phyloP scores from a whole-genome alignment of 108 stramenopile genomes.

The Nannochloropsis salina region DNA sequence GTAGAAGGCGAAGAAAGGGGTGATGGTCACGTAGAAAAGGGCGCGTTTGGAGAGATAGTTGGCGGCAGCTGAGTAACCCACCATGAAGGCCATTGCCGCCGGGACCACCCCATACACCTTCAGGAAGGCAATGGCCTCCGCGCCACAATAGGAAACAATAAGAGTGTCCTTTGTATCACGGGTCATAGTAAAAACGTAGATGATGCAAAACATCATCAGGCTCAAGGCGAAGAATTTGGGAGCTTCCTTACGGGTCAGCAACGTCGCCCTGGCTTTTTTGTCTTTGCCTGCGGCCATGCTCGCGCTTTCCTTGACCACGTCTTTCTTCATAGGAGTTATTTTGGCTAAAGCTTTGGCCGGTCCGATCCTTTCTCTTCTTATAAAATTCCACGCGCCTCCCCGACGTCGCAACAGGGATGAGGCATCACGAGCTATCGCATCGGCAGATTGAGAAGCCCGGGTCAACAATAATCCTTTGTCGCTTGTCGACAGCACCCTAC shows the following conservation, averaged over 20 bases:
- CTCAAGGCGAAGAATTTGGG: conserved; percentile 80
- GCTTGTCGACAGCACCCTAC: no score
- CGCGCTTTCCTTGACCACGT: neutral
- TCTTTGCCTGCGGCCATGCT: neutral
- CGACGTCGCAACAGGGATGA: neutral
- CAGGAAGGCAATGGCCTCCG: conserved; percentile 92
- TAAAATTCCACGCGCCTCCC: neutral
- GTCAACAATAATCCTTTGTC: no score
- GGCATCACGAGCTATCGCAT: neutral
- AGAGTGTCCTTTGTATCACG: conserved; percentile 64
- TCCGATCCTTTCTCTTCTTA: neutral
- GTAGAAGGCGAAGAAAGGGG: conserved; percentile 83
- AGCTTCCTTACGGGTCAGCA: conserved; percentile 53
- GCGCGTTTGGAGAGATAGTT: conserved; percentile 75
- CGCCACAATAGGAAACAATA: conserved; percentile 62
- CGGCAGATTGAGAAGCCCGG: no score
- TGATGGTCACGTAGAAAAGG: conserved; percentile 76
- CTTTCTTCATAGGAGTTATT: neutral
- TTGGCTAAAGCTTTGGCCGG: neutral
- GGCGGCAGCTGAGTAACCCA: conserved; percentile 69
- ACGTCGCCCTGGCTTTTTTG: neutral
- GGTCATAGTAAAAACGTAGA: conserved; percentile 95
- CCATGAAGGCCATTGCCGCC: conserved; percentile 64
- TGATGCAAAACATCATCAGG: conserved; percentile 90
- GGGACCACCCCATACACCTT: conserved; percentile 59